Evolutionary conservation across 768 basidiomycete genomes (phyloP), one percentile per base, ranked within the genome.

Genomic region (Tephrocybe sp.): DNA sequence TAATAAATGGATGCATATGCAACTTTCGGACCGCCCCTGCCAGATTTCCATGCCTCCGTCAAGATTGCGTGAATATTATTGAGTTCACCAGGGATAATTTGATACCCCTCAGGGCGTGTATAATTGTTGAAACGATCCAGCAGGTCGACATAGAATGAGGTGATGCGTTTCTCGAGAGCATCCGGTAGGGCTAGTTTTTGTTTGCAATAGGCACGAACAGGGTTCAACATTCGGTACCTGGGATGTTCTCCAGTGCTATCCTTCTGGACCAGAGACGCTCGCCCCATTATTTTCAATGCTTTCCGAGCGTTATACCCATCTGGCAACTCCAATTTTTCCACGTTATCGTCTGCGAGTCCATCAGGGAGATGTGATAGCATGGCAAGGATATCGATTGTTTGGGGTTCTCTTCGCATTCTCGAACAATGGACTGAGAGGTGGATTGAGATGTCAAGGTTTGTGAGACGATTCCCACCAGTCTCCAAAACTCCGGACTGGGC

Each of bases 361-460:
- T 59, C 56, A 25, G 61, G 61, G 15, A 62, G 57, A 21, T 59
- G 36, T 1, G 61, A 57, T 15, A 62, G 24, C 11, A 59, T 51
- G 12, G 52, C 61, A 6, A 62, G 56, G 18, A 62, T 41, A 34
- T 47, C 10, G 20, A 39, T 39, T 6, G n/a, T 18, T 9, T 8
- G n/a, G 15, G 37, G 37, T 2, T 59, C 56, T 33, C 49, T 55
- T 14, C 18, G 34, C 61, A 62, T 60, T 23, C 58, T 54, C 18
- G 61, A 18, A 4, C 37, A 14, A 39, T 39, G 56, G 2, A 59
- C 55, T 4, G 61, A 56, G 25, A 62, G 30, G 32, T 56, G 52
- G 33, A 62, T 59, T 11, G 61, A 62, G 11, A 36, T 53, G 50
- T 62, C 61, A 15, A 62, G 58, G 37, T 60, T 59, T 26, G 58